phyloP scores from a whole-genome alignment of 75 land plant species.

The Pinus taeda region DNA sequence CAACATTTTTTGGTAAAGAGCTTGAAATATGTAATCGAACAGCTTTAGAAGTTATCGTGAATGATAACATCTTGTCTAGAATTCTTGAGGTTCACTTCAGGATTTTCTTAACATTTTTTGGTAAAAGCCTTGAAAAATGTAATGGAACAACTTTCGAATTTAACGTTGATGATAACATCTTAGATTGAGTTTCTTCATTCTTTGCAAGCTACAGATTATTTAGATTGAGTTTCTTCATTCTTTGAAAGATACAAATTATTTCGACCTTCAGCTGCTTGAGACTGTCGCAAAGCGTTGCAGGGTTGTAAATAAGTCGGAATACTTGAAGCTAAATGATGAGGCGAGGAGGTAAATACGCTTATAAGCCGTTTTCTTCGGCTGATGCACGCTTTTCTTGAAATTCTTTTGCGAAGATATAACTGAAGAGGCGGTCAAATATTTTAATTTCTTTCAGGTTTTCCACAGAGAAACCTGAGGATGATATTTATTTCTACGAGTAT shows the following conservation, averaged over 20 bases:
- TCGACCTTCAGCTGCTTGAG: neutral
- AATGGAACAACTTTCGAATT: neutral
- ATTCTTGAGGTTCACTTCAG: no score
- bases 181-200: no score
- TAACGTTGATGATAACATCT: no score
- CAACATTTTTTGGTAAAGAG: neutral
- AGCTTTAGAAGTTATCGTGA: no score
- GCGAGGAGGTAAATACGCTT: neutral
- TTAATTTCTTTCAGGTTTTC: neutral
- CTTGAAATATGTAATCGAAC: no score
- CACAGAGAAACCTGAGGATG: neutral
- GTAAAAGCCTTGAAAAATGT: neutral
- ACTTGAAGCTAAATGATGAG: neutral
- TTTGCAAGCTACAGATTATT: no score
- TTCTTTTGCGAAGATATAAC: neutral
- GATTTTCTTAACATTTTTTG: neutral
- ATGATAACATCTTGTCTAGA: no score
- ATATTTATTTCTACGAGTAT: neutral
- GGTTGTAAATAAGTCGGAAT: neutral
- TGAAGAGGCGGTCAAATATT: neutral
- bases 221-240: neutral
- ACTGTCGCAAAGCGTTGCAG: neutral
- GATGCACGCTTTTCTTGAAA: neutral
- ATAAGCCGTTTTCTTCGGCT: neutral
- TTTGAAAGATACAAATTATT: slow-evolving; percentile 3